Base-by-base conservation (phyloP, 352 stramenopile genomes). In the Blastocystis sp. region DNA sequence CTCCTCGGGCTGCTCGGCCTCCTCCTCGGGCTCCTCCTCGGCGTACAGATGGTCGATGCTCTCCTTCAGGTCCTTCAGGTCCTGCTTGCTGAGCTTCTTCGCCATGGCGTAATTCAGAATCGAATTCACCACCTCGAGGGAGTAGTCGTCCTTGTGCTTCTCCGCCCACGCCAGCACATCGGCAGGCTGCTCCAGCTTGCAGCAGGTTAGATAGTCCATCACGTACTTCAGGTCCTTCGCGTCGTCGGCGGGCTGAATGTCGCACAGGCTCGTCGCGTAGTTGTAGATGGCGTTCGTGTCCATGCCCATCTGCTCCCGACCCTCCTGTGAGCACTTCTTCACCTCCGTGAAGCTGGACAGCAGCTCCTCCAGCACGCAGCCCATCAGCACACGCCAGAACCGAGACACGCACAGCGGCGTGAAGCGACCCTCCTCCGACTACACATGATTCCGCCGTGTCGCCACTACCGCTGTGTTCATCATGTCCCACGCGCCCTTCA, bases 181-280 rank as follows among this genome's bases (percentile, higher is more conserved):
- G 3, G 61, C 45, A 10, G 64, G 64, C 23, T 88, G 48, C 34
- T 76, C 78, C 78, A 88, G 56, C 53, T 88, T 76, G 48, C 78
- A 88, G 45, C 64, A 76, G 1, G 64, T 88, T 5, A 88, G 21
- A 45, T 79, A 88, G 45, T 76, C 64, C 67, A 79, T 45, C 0
- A 88, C 67, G 41, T 88, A 88, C 64, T 88, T 88, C 19, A 79
- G 56, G 21, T 88, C 78, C 64, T 88, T 88, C 40, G 62, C 67
- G 43, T 66, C 53, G 43, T 84, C 74, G 14, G 62, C 41, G n/a
- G 78, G 78, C 64, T 88, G 64, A 41, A 88, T 88, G 23, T 64
- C 52, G 60, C 59, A 79, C 9, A 88, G 41, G 56, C 38, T 62
- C 1, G 78, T 78, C 2, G 67, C 67, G 60, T 67, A 67, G 28